Evolutionary conservation across 1,284 basidiomycete species (phyloP).

Genomic region (Microbotryum intermedium): DNA sequence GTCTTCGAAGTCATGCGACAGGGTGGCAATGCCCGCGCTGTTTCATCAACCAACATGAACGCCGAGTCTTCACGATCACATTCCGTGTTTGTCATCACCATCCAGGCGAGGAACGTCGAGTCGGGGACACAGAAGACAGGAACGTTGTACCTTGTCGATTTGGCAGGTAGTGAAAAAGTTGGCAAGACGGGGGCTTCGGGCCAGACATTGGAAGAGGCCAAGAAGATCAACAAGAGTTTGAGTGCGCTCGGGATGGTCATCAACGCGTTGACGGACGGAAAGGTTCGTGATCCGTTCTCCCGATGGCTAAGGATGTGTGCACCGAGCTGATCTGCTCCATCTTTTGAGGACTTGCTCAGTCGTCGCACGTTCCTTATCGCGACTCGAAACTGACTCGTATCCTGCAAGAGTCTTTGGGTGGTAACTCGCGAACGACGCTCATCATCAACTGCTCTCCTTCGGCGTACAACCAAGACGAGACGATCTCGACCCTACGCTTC

Average conservation of each 20-base stretch:
- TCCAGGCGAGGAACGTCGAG: constrained; percentile 93
- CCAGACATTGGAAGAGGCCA: constrained; percentile 97
- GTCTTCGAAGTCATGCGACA: constrained; percentile 99
- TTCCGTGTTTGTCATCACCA: constrained; percentile 96
- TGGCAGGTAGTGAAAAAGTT: constrained; percentile 98
- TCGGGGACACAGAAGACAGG: constrained; percentile 90
- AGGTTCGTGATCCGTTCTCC: constrained; percentile 50
- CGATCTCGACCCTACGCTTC: constrained; percentile 92
- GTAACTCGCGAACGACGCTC: constrained; percentile 95
- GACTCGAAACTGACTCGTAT: constrained; percentile 99
- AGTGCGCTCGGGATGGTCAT: constrained; percentile 99
- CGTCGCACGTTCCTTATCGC: constrained; percentile 95
- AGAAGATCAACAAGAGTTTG: constrained; percentile 99
- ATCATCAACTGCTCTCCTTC: constrained; percentile 99
- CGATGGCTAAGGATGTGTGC: background rate
- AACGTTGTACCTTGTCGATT: constrained; percentile 93
- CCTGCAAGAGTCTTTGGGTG: constrained; percentile 97
- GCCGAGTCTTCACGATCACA: constrained; percentile 98
- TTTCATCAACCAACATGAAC: constrained; percentile 99
- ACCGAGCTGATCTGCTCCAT: background rate
- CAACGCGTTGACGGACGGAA: constrained; percentile 92
- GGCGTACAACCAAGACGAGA: constrained; percentile 93
- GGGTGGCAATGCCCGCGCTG: constrained; percentile 80
- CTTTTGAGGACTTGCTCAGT: constrained; percentile 47
- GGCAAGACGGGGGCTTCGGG: constrained; percentile 99